Evolutionary conservation across 306 rosid genomes (phyloP).

Genomic region (Quercus aquifolioides): DNA sequence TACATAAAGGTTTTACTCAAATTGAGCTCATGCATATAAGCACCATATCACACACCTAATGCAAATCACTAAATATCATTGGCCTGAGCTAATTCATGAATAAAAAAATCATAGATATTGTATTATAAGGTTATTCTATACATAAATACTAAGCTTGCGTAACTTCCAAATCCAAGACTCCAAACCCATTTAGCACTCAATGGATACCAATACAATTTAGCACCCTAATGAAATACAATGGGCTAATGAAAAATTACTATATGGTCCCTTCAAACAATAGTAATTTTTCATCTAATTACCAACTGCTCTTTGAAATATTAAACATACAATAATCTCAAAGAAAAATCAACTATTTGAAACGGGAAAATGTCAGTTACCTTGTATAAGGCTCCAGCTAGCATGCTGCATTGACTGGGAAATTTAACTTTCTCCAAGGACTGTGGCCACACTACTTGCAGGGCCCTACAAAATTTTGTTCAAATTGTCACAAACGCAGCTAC

Average conservation of each 20-base stretch:
- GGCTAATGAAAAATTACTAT: neutral
- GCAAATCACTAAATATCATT: neutral
- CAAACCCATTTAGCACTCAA: neutral
- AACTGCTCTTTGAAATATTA: neutral
- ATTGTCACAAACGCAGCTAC: constrained; percentile 2
- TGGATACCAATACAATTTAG: neutral
- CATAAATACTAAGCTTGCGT: neutral
- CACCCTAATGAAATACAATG: neutral
- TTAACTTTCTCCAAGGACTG: constrained; percentile 68
- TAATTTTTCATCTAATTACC: neutral
- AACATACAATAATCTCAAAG: neutral
- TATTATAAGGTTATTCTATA: neutral
- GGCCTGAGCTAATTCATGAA: neutral
- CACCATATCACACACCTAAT: neutral
- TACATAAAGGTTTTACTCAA: neutral
- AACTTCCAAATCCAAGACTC: neutral
- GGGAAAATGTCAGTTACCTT: constrained; percentile 39
- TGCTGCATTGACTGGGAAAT: constrained; percentile 94
- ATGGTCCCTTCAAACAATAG: neutral
- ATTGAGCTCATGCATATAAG: neutral
- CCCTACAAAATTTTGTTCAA: constrained; percentile 55
- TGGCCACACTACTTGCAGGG: constrained; percentile 91
- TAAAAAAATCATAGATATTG: neutral
- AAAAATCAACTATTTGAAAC: neutral
- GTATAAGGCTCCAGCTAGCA: constrained; percentile 75